phyloP scores from a whole-genome alignment of 140 eudicot species.

The Stevia rebaudiana region DNA sequence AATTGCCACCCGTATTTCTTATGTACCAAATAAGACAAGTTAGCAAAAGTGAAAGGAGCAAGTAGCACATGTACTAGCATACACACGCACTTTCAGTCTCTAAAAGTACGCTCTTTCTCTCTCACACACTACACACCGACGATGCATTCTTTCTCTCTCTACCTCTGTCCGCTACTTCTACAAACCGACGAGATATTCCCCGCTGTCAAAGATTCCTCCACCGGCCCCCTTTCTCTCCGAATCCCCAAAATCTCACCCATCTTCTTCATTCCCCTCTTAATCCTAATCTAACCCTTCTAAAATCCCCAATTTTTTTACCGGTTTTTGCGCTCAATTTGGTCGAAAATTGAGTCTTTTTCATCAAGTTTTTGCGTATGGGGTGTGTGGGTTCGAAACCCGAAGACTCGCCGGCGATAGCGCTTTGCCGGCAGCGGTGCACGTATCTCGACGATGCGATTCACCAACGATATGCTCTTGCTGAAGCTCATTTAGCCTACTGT shows the following conservation, averaged over 20 bases:
- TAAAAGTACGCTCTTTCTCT: constrained; percentile 31
- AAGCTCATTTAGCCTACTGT: constrained; percentile 71
- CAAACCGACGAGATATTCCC: constrained; percentile 73
- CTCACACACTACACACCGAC: constrained; percentile 38
- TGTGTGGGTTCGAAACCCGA: constrained; percentile 81
- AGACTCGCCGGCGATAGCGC: constrained; percentile 76
- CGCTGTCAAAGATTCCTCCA: constrained; percentile 58
- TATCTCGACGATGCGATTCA: constrained; percentile 70
- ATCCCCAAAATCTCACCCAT: constrained; percentile 16
- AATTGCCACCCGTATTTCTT: no score
- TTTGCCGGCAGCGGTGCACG: constrained; percentile 60
- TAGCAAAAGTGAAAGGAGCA: neutral
- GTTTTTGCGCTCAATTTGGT: neutral
- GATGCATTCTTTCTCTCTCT: constrained; percentile 28
- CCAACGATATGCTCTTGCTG: constrained; percentile 60
- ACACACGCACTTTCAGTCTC: constrained; percentile 27
- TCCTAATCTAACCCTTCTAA: neutral
- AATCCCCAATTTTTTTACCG: neutral
- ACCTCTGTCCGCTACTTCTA: constrained; percentile 27
- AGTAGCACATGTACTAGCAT: neutral
- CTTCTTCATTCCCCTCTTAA: neutral
- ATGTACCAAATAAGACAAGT: neutral
- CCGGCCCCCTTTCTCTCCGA: constrained; percentile 24
- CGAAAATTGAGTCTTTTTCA: neutral
- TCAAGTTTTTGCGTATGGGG: constrained; percentile 43